Evolutionary conservation across 2,329 filamentous ascomycete species (phyloP).

Genomic region (Aureobasidium melanogenum): DNA sequence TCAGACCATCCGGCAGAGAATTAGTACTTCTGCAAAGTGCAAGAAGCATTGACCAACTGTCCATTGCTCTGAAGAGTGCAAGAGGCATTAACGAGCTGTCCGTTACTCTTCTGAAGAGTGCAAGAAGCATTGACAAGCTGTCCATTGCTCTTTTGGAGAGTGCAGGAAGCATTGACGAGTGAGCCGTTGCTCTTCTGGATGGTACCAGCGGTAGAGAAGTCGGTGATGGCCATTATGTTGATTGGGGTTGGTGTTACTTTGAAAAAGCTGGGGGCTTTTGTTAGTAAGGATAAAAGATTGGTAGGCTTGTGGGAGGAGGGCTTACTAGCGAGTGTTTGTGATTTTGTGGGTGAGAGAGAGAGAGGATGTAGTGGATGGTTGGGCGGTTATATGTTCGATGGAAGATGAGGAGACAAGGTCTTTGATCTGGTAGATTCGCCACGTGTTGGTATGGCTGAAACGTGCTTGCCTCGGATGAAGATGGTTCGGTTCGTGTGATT

Average conservation of each 20-base stretch:
- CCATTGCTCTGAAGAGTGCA: background rate
- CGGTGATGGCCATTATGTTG: background rate
- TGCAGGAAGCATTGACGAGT: background rate
- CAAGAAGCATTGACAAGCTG: background rate
- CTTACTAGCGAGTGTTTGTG: conserved; percentile 5
- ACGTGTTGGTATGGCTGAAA: background rate
- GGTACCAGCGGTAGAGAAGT: background rate
- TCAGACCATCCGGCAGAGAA: no score
- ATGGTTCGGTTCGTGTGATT: background rate
- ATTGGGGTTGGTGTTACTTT: background rate
- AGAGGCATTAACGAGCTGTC: background rate
- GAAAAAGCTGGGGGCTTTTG: background rate
- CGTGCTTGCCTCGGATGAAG: background rate
- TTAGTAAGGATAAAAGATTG: background rate
- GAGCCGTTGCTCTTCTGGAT: background rate
- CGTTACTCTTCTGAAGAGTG: background rate
- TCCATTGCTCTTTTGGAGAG: background rate
- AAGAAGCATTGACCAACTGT: background rate
- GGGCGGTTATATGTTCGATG: background rate
- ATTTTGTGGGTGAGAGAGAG: background rate
- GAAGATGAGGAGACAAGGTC: background rate
- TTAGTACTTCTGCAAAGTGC: background rate
- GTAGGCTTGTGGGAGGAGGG: background rate
- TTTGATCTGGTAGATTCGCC: background rate
- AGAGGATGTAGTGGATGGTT: background rate